Conservation (phyloP, 1,284 basidiomycete genomes). For the Cerrena zonata region DNA sequence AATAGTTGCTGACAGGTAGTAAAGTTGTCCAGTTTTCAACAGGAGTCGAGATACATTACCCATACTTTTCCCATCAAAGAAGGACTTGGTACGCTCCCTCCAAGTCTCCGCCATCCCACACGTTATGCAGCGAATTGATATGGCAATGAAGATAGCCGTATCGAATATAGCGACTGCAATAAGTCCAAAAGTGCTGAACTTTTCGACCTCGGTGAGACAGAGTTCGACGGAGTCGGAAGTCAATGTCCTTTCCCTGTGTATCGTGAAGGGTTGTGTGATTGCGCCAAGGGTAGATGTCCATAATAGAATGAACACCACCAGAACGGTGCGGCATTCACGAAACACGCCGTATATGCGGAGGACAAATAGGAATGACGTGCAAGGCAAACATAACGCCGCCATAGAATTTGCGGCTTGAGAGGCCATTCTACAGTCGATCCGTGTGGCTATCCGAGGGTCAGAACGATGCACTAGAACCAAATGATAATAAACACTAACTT, state of each 20-base stretch:
- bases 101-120: conserved; percentile 3
- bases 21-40: conserved; percentile 3
- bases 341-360: conserved; percentile 3
- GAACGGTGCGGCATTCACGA: not conserved
- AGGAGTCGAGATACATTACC: not conserved
- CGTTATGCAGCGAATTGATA: not conserved
- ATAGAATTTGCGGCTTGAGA: conserved; percentile 3
- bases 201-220: conserved; percentile 3
- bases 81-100: not conserved
- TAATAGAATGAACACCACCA: not conserved
- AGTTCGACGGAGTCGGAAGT: conserved; percentile 22
- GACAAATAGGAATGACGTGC: conserved; percentile 7
- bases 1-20: conserved; percentile 2
- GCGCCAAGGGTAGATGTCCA: conserved; percentile 2
- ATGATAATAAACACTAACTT: not conserved
- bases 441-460: not conserved
- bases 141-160: conserved; percentile 3
- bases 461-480: not conserved
- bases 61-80: conserved; percentile 2
- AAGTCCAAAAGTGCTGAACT: conserved; percentile 1
- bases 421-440: not conserved
- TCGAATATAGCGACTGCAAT: conserved; percentile 4
- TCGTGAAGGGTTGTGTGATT: conserved; percentile 1
- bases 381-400: not conserved
- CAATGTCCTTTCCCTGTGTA: no score